These are phyloP conservation scores for Geranomyces michiganensis DNA, from an alignment of 192 early-diverging fungal species.

Conservation along the genomic window DNA sequence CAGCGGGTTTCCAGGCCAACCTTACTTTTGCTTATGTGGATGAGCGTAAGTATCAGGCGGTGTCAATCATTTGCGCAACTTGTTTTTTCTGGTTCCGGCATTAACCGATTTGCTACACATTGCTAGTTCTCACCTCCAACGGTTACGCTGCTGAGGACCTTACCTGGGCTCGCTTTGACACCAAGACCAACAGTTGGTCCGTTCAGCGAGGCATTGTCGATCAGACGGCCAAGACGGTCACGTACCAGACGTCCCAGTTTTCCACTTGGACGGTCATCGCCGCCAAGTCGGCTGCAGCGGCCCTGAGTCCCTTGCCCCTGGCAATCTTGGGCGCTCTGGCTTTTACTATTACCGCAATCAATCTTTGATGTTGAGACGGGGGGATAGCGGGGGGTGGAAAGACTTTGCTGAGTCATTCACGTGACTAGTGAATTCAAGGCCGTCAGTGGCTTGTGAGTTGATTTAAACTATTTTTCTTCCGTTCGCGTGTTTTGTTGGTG, in stretches of 20 bases:
- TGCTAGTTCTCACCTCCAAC: background rate
- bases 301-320: too few species aligned
- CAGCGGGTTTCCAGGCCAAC: constrained; percentile 1
- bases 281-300: too few species aligned
- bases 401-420: too few species aligned
- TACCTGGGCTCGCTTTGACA: constrained; percentile 1
- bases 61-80: background rate
- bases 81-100: background rate
- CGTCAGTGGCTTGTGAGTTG: too few species aligned
- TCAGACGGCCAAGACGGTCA: background rate
- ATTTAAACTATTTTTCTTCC: too few species aligned
- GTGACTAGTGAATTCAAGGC: too few species aligned
- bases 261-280: background rate
- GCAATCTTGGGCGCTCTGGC: too few species aligned
- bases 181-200: background rate
- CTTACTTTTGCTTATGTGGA: constrained; percentile 6
- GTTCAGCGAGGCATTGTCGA: constrained; percentile 5
- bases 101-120: too few species aligned
- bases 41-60: background rate
- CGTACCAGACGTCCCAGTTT: background rate
- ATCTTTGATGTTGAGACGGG: too few species aligned
- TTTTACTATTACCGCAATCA: too few species aligned
- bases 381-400: too few species aligned
- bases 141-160: background rate
- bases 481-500: too few species aligned